Percentiles rank a stretch among this genome's conserved stretches.
Evolutionary conservation across 2,329 filamentous ascomycete genomes (phyloP).

Genomic region (Calycina marina): DNA sequence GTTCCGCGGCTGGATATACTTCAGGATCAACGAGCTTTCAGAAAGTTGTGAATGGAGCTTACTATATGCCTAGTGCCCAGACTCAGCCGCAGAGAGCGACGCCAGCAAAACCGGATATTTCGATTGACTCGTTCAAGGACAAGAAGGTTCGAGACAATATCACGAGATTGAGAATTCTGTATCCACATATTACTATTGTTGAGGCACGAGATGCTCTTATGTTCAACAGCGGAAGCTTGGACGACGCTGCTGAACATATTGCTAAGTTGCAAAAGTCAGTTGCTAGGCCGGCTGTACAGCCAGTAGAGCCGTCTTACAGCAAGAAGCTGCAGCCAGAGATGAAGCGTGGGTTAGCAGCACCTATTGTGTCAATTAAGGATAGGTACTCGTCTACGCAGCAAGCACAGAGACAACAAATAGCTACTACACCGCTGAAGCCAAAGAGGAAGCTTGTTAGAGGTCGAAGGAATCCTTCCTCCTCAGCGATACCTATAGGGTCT

Average conservation of each 20-base stretch:
- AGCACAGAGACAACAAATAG: conserved; percentile 12
- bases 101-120: conserved; percentile 27
- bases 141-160: conserved; percentile 34
- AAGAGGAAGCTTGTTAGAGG: conserved; percentile 22
- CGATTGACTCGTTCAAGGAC: conserved; percentile 36
- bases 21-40: conserved; percentile 20
- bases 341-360: conserved; percentile 38
- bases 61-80: conserved; percentile 17
- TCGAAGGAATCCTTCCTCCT: conserved; percentile 17
- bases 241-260: conserved; percentile 36
- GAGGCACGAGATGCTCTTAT: conserved; percentile 35
- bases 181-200: conserved; percentile 30
- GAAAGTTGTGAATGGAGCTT: conserved; percentile 12
- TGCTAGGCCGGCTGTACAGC: conserved; percentile 11
- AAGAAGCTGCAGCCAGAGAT: conserved; percentile 30
- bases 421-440: conserved; percentile 15
- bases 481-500: conserved; percentile 7
- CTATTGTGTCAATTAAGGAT: conserved; percentile 39
- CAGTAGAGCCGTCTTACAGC: conserved; percentile 9
- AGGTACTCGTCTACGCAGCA: conserved; percentile 38
- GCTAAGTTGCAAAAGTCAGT: conserved; percentile 26
- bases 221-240: conserved; percentile 34
- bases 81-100: conserved; percentile 29
- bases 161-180: conserved; percentile 32
- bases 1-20: conserved; percentile 28